Conservation (phyloP, 441 rosid genomes). For the Corymbia citriodora region DNA sequence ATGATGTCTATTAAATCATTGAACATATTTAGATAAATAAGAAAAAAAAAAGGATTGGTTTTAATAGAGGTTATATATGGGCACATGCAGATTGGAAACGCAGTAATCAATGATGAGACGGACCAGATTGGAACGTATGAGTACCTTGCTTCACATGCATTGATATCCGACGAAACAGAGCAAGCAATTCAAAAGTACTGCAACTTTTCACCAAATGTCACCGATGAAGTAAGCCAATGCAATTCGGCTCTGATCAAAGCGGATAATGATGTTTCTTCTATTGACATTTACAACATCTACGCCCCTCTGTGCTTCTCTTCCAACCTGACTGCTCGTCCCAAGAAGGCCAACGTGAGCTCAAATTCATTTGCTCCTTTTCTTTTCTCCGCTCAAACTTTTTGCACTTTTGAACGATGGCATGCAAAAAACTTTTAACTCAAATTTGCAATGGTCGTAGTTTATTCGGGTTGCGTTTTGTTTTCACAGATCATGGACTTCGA, state of each 20-base stretch:
- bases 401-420: neutral
- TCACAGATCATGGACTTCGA: constrained; percentile 4
- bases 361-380: neutral
- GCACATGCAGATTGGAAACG: constrained; percentile 62
- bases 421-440: neutral
- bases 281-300: constrained; percentile 74
- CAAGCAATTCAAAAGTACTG: constrained; percentile 29
- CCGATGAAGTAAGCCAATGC: constrained; percentile 29
- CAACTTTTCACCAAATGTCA: constrained; percentile 33
- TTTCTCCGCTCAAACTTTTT: neutral
- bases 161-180: constrained; percentile 40
- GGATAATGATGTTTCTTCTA: constrained; percentile 2
- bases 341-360: constrained; percentile 31
- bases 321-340: constrained; percentile 43
- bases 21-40: neutral
- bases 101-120: constrained; percentile 66
- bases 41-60: neutral
- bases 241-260: constrained; percentile 17
- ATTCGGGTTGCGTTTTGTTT: neutral
- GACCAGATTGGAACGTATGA: constrained; percentile 65
- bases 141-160: constrained; percentile 51
- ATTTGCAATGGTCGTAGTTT: neutral
- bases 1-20: neutral
- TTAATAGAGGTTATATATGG: neutral
- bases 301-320: constrained; percentile 49